Base-by-base conservation (phyloP, 176 grass and related monocot species). In the Echinochloa phyllopogon region DNA sequence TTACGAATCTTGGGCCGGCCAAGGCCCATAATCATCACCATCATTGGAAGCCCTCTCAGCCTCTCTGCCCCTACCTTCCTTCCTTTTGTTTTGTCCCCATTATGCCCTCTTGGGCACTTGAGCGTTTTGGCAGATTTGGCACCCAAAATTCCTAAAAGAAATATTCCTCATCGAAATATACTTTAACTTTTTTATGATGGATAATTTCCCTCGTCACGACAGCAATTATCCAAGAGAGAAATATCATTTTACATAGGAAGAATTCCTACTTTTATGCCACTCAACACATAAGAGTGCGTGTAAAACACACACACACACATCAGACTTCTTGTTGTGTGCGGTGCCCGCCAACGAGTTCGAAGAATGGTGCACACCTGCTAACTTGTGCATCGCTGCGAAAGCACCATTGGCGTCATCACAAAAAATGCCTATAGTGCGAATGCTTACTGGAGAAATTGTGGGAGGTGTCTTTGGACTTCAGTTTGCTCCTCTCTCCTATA, bases 1-100 rank as follows among this genome's bases (percentile, higher is more conserved):
- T 97, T 94, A 84, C 89, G 89, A 92, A 94, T 97, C 94, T 94
- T 88, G 80, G 91, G 94, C 92, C 94, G 87, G 71, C 86, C 71
- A 69, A 92, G 85, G 71, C 90, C 86, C 94, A 92, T 87, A 84
- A 55, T 81, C 78, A 41, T 23, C 53, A 49, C 76, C 77, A 88
- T 95, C 79, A 90, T 81, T 73, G 73, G 56, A 71, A 84, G 82
- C 33, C 79, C 76, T 74, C 82, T 82, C 51, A 33, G 29, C 29
- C 20, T 81, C 41, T 33, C 69, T 56, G 43, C 41, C n/a, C 14
- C 15, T 77, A 41, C 52, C 8, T 5, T 20, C 25, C 51, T 25
- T 33, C 29, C 65, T 3, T 57, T 61, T 63, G 61, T 52, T 56
- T 50, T 65, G 69, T 82, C 56, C 65, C 56, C 51, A 13, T 84